Evolutionary conservation across 176 grass and related monocot genomes (phyloP), one percentile per base, ranked within the genome.

Genomic region (Stipa capillata): DNA sequence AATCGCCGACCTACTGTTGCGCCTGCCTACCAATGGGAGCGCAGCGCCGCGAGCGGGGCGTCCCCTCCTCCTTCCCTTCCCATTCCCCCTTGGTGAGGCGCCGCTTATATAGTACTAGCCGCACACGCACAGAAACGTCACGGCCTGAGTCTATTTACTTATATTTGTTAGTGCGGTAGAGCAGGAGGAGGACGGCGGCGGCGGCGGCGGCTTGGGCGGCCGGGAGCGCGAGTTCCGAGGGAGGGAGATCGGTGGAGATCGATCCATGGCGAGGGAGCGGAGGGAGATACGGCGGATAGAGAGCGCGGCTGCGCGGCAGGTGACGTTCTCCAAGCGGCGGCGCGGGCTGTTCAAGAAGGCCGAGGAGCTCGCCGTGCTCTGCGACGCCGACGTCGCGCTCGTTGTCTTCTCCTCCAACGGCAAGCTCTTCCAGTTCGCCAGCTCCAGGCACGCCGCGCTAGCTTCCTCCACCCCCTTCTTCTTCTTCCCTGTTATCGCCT

Each of bases 271-370:
- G 84, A 80, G 91, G 79, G 94, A 97, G 94, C 89, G 83, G 86
- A 81, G 91, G 75, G 76, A 79, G 82, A 89, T 97, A 80, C 77
- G 86, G 70, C 79, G 88, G 79, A 94, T 97, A 54, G 91, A 93
- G 78, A 97, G 82, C 89, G 84, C 84, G 50, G 81, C 94, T 28
- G 94, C 94, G 63, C 81, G 94, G 84, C 94, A 97, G 89, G 94
- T 97, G 8, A 97, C 89, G 72, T 97, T 92, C 84, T 97, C 94
- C 20, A 94, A 97, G 91, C 71, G 94, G 51, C 85, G 91, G 39
- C 85, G 92, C 69, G 94, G 94, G 49, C 80, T 97, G 75, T 94
- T 87, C 90, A 97, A 97, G 88, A 97, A 97, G 83, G 94, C 94
- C 57, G 91, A 97, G 83, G 94, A 97, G 83, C 90, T 97, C 49